Evolutionary conservation across 495 filamentous ascomycete genomes (phyloP), one percentile per base, ranked within the genome.

Genomic region (Pseudotulostoma volvatum): DNA sequence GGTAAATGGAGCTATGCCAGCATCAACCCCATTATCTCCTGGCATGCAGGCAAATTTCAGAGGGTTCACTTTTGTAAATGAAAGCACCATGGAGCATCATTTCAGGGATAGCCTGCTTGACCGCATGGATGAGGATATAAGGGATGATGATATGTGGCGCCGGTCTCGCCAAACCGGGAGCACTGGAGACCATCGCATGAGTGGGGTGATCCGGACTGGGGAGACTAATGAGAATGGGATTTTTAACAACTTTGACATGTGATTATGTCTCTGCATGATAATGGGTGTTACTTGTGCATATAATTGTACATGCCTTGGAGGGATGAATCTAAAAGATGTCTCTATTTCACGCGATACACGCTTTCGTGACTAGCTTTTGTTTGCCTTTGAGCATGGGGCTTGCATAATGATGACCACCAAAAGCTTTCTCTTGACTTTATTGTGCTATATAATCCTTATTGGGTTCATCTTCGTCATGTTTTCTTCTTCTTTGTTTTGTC

Each of bases 31-130:
- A 0, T 60, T 97, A 11, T 92, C 83, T 1, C 90, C 92, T 2
- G 84, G 83, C 9, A 85, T 95, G 65, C 90, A 97, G 54, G 90
- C 88, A 39, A 95, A 95, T 51, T 97, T 97, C 67, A 81, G 87
- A 46, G 90, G 90, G 18, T 97, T 97, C 57, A 97, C 90, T 0
- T 97, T 92, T 52, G 92, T 96, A 3, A 92, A 96, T 49, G 92
- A 97, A 59, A 95, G 84, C 50, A 79, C 83, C 15, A 83, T 97
- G 40, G 86, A 96, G 33, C 84, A 93, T 32, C 82, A 94, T 42
- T 83, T 92, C 61, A 67, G 67, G 44, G 76, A 76, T 23, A 43
- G 50, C 14, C 42, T 62, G 34, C 56, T 62, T 18, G 81, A 81
- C 25, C 59, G 61, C 3, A 78, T 80, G 76, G 82, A 86, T 20